Base-by-base conservation (phyloP, 1,284 basidiomycete genomes). In the Boletus subluridellus region DNA sequence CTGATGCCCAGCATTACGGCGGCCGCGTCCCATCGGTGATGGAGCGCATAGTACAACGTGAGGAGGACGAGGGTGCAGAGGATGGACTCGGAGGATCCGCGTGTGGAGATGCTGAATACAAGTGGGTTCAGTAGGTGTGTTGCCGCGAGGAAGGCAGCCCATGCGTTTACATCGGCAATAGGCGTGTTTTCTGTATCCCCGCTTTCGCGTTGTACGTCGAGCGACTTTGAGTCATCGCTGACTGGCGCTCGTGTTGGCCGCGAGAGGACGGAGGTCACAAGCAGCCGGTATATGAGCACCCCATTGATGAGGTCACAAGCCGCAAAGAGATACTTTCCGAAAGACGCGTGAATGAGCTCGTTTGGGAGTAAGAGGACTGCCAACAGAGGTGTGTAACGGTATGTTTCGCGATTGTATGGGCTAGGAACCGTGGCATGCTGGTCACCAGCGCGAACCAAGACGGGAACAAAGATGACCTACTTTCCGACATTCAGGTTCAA, bases 371-470 rank as follows among this genome's bases (percentile, higher is more conserved):
- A 77, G 10, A 96, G 71, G 2, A 94, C 73, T 2, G 96, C 93
- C 9, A 99, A 82, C 34, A 99, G 77, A 4, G 96, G 96, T 1
- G 96, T 99, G 73, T 99, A 99, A 5, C 96, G 89, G 73, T 97
- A 99, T 2, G 97, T 99, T 62, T 90, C 85, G 49, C 96, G 83
- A n/a, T 81, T 82, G 71, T 98, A 99, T 4, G 97, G 97, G 67
- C 95, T 95, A 60, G 32, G n/a, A 41, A 17, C 38, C 24, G 57
- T 3, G 30, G 38, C 48, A 14, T 35, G 32, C 54, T 14, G 45
- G 53, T 59, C 52, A 63, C 41, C 41, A 57, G 32, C 59, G 48
- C 42, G 26, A 50, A 56, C 53, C 35, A 59, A 8, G 42, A 44
- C n/a, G 14, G 32, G 38, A 37, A 49, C 17, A 30, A 14, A 21